Evolutionary conservation across 768 basidiomycete genomes (phyloP).

Genomic region (Rhodocollybia butyracea): DNA sequence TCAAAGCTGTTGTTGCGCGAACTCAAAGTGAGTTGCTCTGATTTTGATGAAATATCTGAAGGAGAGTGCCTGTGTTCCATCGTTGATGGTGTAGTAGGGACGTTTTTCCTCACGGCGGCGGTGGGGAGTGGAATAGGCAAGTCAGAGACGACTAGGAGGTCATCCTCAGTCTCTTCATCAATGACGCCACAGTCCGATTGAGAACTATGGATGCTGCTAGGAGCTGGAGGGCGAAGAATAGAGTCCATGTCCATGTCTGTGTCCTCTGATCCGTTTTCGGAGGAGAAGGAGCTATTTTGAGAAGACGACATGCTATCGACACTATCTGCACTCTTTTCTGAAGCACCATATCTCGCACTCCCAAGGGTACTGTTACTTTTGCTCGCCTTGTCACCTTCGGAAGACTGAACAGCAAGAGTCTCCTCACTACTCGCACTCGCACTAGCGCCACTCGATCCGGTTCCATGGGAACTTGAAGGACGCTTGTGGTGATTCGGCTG

Average conservation of each 20-base stretch:
- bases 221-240: not conserved
- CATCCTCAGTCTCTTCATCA: constrained; percentile 1
- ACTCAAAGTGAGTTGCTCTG: not conserved
- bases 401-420: not conserved
- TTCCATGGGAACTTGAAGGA: not conserved
- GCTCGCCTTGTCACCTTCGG: not conserved
- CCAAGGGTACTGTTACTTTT: not conserved
- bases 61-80: not conserved
- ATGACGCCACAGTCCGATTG: constrained; percentile 1
- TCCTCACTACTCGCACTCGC: not conserved
- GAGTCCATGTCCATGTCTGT: not conserved
- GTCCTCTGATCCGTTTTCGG: not conserved
- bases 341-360: not conserved
- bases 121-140: not conserved
- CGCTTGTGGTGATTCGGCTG: not conserved
- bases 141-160: not conserved
- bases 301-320: not conserved
- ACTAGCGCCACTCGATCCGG: not conserved
- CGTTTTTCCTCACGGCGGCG: no score
- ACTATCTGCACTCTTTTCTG: not conserved
- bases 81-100: no score
- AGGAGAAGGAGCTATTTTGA: not conserved
- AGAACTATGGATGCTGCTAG: not conserved
- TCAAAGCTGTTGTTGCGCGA: not conserved
- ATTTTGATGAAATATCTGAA: not conserved